Evolutionary conservation across 2,329 filamentous ascomycete genomes (phyloP), one percentile per base, ranked within the genome.

Genomic region (Xylaria sp.): DNA sequence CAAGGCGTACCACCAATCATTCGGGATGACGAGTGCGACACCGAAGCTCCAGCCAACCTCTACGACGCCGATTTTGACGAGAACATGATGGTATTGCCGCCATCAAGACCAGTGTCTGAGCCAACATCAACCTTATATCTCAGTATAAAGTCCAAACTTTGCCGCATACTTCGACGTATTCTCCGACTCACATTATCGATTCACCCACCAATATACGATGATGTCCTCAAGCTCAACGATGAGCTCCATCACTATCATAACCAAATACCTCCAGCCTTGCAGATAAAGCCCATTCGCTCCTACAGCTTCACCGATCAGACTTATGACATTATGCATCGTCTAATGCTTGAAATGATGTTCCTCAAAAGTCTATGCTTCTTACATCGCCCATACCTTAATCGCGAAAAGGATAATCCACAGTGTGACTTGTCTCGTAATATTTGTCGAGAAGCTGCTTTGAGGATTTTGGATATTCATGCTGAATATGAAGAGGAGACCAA

Each of bases 41-140:
- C 82, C 1, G 79, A 78, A 10, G 78, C 81, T 21, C 85, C 84
- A 9, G 77, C 80, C 8, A 86, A 86, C 72, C 76, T 86, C 8
- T 79, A 77, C 59, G 85, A 88, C 69, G 80, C 83, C 13, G 86
- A 87, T 72, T 86, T 88, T 71, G 84, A 85, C 71, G 84, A 86
- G 73, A 77, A 80, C 23, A 79, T 80, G 18, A 75, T 75, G 12
- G 77, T 80, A 4, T 77, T 86, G 60, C 84, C 85, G 1, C 77
- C 79, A 0, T 79, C 82, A 2, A 79, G 84, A 1, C 80, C 82
- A 2, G 74, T 79, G 25, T 81, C 81, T 0, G 83, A 85, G 50
- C 78, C 82, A 18, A 84, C 82, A 1, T 81, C 82, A 6, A 78
- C 81, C 44, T 75, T 86, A 2, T 83, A 82, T 64, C 80, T 82